A percentile compares a stretch with the other conserved stretches of the same genome.
Conservation (phyloP, 2,329 filamentous ascomycete species). For the Epichloe amarillans region DNA sequence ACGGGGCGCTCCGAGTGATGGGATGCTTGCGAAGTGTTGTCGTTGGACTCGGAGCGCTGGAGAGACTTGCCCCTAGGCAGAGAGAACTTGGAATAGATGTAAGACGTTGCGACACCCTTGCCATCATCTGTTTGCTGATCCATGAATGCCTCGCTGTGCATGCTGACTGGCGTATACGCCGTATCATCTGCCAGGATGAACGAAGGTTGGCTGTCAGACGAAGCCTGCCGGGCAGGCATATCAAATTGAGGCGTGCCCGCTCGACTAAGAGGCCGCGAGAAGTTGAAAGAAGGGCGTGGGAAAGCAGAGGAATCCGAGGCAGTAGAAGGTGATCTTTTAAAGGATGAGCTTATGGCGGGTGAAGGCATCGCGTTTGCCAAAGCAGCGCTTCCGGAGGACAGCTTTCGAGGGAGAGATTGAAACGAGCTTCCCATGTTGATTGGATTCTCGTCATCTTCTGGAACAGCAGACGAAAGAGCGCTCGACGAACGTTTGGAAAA, state of each 20-base stretch:
- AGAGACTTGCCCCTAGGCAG: constrained; percentile 72
- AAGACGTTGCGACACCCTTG: constrained; percentile 49
- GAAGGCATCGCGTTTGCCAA: constrained; percentile 35
- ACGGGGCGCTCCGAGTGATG: constrained; percentile 51
- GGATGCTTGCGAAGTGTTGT: constrained; percentile 36
- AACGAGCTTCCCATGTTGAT: constrained; percentile 38
- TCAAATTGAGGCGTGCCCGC: constrained; percentile 48
- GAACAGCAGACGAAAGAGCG: constrained; percentile 49
- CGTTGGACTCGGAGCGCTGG: constrained; percentile 52
- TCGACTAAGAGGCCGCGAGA: constrained; percentile 78
- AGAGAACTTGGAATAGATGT: constrained; percentile 74
- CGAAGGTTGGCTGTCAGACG: constrained; percentile 54
- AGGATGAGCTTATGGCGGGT: constrained; percentile 42
- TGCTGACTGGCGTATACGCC: constrained; percentile 56
- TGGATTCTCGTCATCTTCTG: constrained; percentile 56
- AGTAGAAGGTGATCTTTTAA: constrained; percentile 69
- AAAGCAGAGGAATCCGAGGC: constrained; percentile 68
- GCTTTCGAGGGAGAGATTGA: constrained; percentile 59
- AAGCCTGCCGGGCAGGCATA: constrained; percentile 47
- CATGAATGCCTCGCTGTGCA: constrained; percentile 56
- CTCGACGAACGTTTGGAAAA: constrained; percentile 44
- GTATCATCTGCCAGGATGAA: constrained; percentile 51
- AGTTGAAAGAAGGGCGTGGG: constrained; percentile 74
- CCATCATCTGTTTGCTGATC: constrained; percentile 35
- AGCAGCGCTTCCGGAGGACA: constrained; percentile 55